Evolutionary conservation across 2,329 filamentous ascomycete genomes (phyloP).

Genomic region (Purpureocillium takamizusanense): DNA sequence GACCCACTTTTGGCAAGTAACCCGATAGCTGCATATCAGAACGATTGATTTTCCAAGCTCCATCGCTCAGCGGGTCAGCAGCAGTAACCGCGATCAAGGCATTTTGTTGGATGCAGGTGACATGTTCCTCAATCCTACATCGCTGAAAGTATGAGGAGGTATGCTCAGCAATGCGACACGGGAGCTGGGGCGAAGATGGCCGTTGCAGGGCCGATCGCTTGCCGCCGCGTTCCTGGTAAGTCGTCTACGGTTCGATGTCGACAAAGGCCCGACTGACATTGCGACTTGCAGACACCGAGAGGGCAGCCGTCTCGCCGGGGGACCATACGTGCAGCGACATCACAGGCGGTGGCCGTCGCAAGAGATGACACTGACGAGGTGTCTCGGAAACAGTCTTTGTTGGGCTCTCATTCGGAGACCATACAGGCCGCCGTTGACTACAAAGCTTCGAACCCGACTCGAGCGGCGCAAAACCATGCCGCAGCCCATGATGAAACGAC

Average conservation of each 20-base stretch:
- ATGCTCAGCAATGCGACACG: slow-evolving; percentile 25
- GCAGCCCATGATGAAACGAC: no score
- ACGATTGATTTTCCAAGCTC: neutral
- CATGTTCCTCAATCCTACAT: neutral
- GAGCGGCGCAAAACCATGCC: no score
- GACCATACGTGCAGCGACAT: slow-evolving; percentile 1
- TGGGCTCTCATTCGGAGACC: no score
- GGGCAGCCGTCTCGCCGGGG: neutral
- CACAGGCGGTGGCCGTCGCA: slow-evolving; percentile 3
- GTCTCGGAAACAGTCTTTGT: no score
- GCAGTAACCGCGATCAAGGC: no score
- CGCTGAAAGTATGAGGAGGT: slow-evolving; percentile 22
- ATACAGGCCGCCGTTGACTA: no score
- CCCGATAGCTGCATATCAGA: slow-evolving; percentile 15
- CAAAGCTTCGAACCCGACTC: neutral
- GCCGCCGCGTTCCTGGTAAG: slow-evolving; percentile 13
- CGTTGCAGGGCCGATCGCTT: slow-evolving; percentile 13
- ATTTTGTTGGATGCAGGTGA: no score
- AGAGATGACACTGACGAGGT: neutral
- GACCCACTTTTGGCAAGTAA: slow-evolving; percentile 6
- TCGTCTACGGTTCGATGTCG: neutral
- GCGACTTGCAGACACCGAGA: slow-evolving; percentile 3
- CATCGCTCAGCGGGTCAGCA: no score
- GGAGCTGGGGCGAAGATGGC: slow-evolving; percentile 20
- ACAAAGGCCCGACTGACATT: neutral